Evolutionary conservation across 257 asterid genomes (phyloP), one percentile per base, ranked within the genome.

Genomic region (Fraxinus quadrangulata): DNA sequence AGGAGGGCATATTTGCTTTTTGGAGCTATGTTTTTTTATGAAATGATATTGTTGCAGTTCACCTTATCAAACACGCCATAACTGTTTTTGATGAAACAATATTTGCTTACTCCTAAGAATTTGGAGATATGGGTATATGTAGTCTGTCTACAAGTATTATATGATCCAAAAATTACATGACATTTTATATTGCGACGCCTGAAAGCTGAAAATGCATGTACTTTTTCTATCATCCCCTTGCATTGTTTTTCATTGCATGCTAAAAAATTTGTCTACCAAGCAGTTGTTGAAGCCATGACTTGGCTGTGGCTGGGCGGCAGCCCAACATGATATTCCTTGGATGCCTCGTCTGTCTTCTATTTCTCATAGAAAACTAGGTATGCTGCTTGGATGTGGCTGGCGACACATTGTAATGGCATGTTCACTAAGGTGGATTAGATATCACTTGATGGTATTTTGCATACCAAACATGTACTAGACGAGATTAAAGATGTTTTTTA

Each of bases 371-470:
- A 94, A 92, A 69, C 87, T 86, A 66, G 97, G 36, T 86, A 89
- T 5, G 98, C 96, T 5, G 98, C 96, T 37, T 92, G 97, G 77
- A 90, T 74, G 72, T 90, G 92, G 86, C 97, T 92, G 94, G 37
- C 19, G 42, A 67, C 72, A 73, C 75, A 40, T 69, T 34, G 33
- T 13, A 39, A 7, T 39, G 1, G 12, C 12, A 39, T 39, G 11
- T 39, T 8, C 1, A 39, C 9, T 2, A 8, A 39, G 45, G 45
- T 10, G 11, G 12, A 39, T 39, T 39, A 7, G 11, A 7, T 30
- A 30, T 30, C 45, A 39, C 45, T 39, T 39, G 45, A 0, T 39
- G 2, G 45, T 6, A 37, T 37, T 37, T 37, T 37, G 42, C 42
- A 37, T 37, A 37, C 12, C 39, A 34, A 34, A 34, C 3, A 34